phyloP scores from a whole-genome alignment of 805 yeast species.

The Alloascoidea africana region DNA sequence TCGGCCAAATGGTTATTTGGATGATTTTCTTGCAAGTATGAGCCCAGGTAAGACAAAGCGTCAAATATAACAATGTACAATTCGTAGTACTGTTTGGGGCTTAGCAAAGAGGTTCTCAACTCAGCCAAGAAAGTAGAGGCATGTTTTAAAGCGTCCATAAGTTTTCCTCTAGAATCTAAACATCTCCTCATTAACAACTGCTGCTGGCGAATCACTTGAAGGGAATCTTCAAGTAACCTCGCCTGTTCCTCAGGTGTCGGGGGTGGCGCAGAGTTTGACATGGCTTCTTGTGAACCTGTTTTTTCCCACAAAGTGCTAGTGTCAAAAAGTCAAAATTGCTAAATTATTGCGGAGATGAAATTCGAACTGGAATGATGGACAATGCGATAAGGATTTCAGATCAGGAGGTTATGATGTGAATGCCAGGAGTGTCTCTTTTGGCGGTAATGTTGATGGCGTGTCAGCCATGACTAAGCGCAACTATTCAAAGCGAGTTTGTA shows the following conservation, averaged over 20 bases:
- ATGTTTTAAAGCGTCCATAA: constrained; percentile 82
- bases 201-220: constrained; percentile 47
- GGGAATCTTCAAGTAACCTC: constrained; percentile 26
- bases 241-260: constrained; percentile 14
- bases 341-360: no score
- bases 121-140: constrained; percentile 74
- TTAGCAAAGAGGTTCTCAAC: constrained; percentile 54
- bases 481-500: no score
- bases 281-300: no score
- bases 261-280: constrained; percentile 2
- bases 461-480: no score
- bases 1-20: constrained; percentile 68
- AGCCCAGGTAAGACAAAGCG: constrained; percentile 53
- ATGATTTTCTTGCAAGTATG: constrained; percentile 51
- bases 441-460: no score
- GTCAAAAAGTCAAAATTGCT: no score
- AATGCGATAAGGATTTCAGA: no score
- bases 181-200: constrained; percentile 63
- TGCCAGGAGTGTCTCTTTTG: no score
- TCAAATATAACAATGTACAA: constrained; percentile 75
- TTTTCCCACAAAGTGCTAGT: no score
- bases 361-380: no score
- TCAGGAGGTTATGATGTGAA: no score
- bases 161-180: constrained; percentile 47
- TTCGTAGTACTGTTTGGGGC: constrained; percentile 91